Percentiles rank a stretch among this genome's conserved stretches.
Conservation (phyloP, 2,329 filamentous ascomycete species). For the Paecilomyces sp. region DNA sequence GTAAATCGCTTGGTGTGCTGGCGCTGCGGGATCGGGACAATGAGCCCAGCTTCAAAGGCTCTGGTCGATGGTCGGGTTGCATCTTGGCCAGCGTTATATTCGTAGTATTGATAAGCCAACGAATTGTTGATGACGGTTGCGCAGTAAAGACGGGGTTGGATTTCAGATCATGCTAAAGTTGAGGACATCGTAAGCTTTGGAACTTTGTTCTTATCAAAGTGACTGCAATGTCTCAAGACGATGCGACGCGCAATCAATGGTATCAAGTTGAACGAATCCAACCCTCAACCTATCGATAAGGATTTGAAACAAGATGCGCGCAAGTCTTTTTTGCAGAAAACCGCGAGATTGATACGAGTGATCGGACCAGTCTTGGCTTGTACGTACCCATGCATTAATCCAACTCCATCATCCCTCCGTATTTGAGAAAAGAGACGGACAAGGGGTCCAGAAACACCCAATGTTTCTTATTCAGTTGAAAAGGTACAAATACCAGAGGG, state of each 20-base stretch:
- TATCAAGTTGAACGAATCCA: background rate
- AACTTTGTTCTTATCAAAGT: background rate
- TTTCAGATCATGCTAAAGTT: background rate
- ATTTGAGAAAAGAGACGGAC: background rate
- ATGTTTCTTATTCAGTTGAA: background rate
- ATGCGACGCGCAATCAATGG: background rate
- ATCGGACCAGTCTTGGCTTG: background rate
- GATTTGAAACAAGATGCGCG: background rate
- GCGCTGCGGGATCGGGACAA: conserved; percentile 30
- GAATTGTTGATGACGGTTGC: background rate
- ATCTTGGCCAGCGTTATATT: conserved; percentile 8
- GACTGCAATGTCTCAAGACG: background rate
- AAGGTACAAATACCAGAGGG: background rate
- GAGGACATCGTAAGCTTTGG: background rate
- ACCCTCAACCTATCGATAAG: background rate
- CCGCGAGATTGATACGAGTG: background rate
- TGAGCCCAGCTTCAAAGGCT: conserved; percentile 21
- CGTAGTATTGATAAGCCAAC: background rate
- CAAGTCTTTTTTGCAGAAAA: background rate
- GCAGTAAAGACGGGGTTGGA: background rate
- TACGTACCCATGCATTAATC: background rate
- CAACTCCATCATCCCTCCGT: background rate
- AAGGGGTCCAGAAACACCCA: background rate
- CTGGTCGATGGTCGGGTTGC: conserved; percentile 22
- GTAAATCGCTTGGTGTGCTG: conserved; percentile 32